phyloP scores from a whole-genome alignment of 202 grass and related monocot species.

The Setaria italica region DNA sequence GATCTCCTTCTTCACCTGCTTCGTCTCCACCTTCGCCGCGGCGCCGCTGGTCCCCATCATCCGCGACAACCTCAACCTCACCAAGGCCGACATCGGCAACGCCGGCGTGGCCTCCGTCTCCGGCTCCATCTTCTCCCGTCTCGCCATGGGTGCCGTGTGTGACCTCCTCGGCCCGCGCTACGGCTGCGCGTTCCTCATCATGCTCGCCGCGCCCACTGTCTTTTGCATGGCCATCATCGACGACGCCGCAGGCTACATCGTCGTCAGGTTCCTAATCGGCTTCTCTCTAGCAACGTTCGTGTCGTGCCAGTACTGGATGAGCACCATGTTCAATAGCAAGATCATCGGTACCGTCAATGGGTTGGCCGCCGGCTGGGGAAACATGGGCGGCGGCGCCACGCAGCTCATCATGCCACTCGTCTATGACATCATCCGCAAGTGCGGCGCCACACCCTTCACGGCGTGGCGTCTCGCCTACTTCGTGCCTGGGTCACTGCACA shows the following conservation, averaged over 20 bases:
- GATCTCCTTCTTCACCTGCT: conserved; percentile 82
- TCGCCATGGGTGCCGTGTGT: conserved; percentile 77
- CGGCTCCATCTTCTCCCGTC: conserved; percentile 77
- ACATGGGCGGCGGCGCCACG: conserved; percentile 80
- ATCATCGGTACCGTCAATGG: conserved; percentile 67
- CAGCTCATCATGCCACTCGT: conserved; percentile 78
- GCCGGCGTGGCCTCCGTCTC: conserved; percentile 79
- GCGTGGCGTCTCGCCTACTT: conserved; percentile 85
- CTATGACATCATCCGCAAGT: conserved; percentile 58
- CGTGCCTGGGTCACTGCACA: conserved; percentile 61
- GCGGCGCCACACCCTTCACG: conserved; percentile 52
- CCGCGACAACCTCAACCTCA: conserved; percentile 74
- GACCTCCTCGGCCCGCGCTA: conserved; percentile 72
- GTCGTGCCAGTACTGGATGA: conserved; percentile 81
- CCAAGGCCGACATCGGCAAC: conserved; percentile 80
- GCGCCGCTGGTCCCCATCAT: conserved; percentile 84
- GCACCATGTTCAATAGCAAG: conserved; percentile 78
- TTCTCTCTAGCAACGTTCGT: conserved; percentile 72
- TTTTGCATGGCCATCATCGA: conserved; percentile 69
- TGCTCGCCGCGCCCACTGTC: conserved; percentile 62
- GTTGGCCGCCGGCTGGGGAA: conserved; percentile 63
- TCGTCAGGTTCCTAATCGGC: conserved; percentile 65
- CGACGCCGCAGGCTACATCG: conserved; percentile 54
- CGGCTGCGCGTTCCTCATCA: conserved; percentile 78
- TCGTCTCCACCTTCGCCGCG: conserved; percentile 79